Percentiles rank a stretch among this genome's conserved stretches.
Evolutionary conservation across 768 basidiomycete species (phyloP).

Genomic region (Lactarius hengduanensis): DNA sequence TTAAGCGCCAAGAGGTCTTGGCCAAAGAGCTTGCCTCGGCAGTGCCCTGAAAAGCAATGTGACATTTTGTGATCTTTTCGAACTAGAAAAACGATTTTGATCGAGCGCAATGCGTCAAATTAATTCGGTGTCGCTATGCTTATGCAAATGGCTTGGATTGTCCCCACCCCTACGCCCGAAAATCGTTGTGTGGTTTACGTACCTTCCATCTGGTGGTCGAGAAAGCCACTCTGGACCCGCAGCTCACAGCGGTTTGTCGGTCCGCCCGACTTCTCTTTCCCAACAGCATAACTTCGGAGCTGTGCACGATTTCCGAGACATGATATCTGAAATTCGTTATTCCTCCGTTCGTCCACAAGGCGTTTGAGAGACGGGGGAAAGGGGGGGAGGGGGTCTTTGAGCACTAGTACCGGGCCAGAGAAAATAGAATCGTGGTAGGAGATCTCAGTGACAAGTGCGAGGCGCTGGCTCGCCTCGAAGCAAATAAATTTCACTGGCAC

Average conservation of each 20-base stretch:
- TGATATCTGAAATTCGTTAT: not conserved
- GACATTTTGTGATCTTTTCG: slow-evolving; percentile 13
- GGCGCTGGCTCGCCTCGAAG: not conserved
- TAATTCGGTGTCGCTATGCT: not conserved
- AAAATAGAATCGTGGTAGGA: not conserved
- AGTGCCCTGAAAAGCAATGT: slow-evolving; percentile 5
- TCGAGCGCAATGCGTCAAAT: not conserved
- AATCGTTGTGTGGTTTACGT: not conserved
- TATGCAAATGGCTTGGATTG: not conserved
- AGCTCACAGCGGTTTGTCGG: not conserved
- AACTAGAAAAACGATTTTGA: slow-evolving; percentile 7
- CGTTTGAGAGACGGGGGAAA: not conserved
- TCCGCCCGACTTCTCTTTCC: not conserved
- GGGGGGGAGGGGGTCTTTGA: not conserved
- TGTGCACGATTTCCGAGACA: not conserved
- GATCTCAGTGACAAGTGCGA: not conserved
- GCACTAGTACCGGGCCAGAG: not conserved
- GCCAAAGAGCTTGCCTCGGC: not conserved
- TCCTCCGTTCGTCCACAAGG: not conserved
- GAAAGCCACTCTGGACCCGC: slow-evolving; percentile 13
- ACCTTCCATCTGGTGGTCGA: not conserved
- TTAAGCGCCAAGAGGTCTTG: not conserved
- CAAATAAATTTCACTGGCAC: not conserved
- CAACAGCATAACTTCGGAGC: not conserved
- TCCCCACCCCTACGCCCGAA: slow-evolving; percentile 17